These are phyloP conservation scores for Spirogloea muscicola DNA, from an alignment of 139 green algal species.

Conservation along the genomic window DNA sequence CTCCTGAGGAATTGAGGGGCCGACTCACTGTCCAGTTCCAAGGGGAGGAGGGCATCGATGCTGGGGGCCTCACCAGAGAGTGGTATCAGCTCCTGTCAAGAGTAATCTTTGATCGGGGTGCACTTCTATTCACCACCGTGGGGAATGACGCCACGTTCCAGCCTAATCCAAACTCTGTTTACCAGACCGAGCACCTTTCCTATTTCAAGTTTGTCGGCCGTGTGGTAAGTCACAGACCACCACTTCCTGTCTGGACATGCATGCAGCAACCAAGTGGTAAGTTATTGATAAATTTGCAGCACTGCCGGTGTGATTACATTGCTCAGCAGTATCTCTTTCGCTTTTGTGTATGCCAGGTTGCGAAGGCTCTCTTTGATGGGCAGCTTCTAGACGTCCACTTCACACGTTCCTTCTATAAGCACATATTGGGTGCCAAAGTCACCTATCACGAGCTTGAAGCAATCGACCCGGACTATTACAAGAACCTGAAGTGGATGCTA, in stretches of 20 bases:
- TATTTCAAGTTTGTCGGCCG: conserved; percentile 83
- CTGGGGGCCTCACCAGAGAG: conserved; percentile 88
- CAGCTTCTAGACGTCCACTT: conserved; percentile 86
- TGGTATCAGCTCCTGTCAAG: conserved; percentile 93
- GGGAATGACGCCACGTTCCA: conserved; percentile 78
- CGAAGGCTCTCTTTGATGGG: conserved; percentile 82
- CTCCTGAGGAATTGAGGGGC: conserved; percentile 73
- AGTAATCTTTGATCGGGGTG: conserved; percentile 87
- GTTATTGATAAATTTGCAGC: no score
- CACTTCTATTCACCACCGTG: conserved; percentile 52
- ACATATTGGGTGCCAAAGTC: conserved; percentile 83
- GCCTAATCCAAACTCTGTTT: conserved; percentile 86
- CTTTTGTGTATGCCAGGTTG: no score
- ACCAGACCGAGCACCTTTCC: conserved; percentile 85
- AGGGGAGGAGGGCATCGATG: conserved; percentile 96
- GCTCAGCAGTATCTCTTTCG: no score
- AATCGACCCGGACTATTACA: conserved; percentile 94
- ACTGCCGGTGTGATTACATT: no score
- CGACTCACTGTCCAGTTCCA: conserved; percentile 57
- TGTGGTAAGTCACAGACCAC: conserved; percentile 52
- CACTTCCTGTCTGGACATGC: no score
- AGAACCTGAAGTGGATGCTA: conserved; percentile 88
- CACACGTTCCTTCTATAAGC: conserved; percentile 99
- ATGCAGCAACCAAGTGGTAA: no score
- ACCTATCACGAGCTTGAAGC: conserved; percentile 94